These are phyloP conservation scores for Diatrype stigma DNA, from an alignment of 2,329 filamentous ascomycete genomes.

Conservation along the genomic window DNA sequence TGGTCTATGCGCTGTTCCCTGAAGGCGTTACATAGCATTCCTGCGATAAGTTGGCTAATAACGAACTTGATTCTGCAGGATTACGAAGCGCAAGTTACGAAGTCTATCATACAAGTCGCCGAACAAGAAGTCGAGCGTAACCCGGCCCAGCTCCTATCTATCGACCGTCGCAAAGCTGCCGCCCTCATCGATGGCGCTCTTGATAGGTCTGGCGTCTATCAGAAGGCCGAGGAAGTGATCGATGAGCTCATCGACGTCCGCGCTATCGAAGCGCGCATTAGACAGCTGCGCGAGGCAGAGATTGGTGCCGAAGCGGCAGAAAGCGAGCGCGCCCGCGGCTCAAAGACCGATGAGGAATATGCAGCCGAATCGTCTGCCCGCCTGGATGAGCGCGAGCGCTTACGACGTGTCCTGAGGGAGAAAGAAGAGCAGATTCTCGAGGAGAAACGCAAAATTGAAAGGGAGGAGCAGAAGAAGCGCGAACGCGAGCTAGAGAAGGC, in stretches of 20 bases:
- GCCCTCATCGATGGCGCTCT: slow-evolving; percentile 74
- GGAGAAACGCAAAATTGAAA: slow-evolving; percentile 55
- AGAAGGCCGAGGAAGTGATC: slow-evolving; percentile 64
- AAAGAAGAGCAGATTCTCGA: slow-evolving; percentile 59
- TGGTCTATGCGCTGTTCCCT: neutral
- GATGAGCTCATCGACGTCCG: slow-evolving; percentile 63
- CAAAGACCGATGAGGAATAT: slow-evolving; percentile 72
- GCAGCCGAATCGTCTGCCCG: slow-evolving; percentile 61
- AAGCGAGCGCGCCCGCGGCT: slow-evolving; percentile 60
- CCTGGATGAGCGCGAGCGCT: slow-evolving; percentile 55
- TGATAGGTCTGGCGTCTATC: slow-evolving; percentile 72
- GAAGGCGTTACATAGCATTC: too few species aligned
- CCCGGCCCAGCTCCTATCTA: slow-evolving; percentile 64
- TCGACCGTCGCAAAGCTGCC: slow-evolving; percentile 69
- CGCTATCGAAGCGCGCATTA: slow-evolving; percentile 65
- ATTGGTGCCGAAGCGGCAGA: slow-evolving; percentile 66
- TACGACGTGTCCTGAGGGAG: slow-evolving; percentile 55
- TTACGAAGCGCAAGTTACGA: slow-evolving; percentile 63
- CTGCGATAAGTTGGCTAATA: neutral
- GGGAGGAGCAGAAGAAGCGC: slow-evolving; percentile 49
- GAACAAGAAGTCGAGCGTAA: slow-evolving; percentile 73
- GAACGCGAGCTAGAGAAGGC: slow-evolving; percentile 47
- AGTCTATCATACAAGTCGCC: slow-evolving; percentile 65
- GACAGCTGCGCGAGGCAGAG: slow-evolving; percentile 62
- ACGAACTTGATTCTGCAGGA: slow-evolving; percentile 43